A percentile compares a stretch with the other conserved stretches of the same genome.
Conservation (phyloP, 495 filamentous ascomycete genomes). For the Penicillium diatomitis region DNA sequence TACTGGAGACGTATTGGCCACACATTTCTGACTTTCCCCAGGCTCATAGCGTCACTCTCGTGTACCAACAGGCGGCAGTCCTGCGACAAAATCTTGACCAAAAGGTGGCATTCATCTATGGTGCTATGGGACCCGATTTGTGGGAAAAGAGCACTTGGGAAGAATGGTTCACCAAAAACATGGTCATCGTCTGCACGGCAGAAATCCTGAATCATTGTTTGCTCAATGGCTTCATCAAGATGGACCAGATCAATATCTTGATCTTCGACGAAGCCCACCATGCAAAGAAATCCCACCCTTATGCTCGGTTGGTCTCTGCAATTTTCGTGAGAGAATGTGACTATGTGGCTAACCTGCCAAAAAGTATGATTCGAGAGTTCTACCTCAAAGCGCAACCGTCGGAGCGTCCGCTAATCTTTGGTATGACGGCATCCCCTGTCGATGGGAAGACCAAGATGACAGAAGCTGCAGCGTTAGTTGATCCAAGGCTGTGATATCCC, state of each 20-base stretch:
- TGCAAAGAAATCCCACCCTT: constrained; percentile 88
- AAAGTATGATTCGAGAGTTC: constrained; percentile 75
- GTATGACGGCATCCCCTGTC: constrained; percentile 97
- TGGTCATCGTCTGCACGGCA: constrained; percentile 90
- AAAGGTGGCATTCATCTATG: constrained; percentile 68
- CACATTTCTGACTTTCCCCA: constrained; percentile 15
- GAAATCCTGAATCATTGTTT: constrained; percentile 75
- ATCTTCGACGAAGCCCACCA: constrained; percentile 98
- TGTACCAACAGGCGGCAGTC: constrained; percentile 84
- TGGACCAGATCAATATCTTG: constrained; percentile 78
- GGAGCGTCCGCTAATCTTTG: constrained; percentile 71
- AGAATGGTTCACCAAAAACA: constrained; percentile 56
- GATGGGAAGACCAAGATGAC: constrained; percentile 67
- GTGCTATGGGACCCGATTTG: constrained; percentile 58
- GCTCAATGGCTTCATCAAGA: constrained; percentile 70
- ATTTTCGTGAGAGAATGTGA: neutral
- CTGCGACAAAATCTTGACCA: constrained; percentile 77
- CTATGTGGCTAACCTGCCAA: constrained; percentile 5
- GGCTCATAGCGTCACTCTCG: constrained; percentile 82
- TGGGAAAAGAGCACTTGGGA: constrained; percentile 63
- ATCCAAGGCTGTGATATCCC: neutral
- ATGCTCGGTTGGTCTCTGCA: constrained; percentile 49
- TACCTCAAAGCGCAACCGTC: constrained; percentile 45
- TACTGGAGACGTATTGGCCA: too few species aligned
- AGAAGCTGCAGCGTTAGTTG: constrained; percentile 51